These are phyloP conservation scores for Cicer arietinum DNA, from an alignment of 306 rosid species.

Conservation along the genomic window DNA sequence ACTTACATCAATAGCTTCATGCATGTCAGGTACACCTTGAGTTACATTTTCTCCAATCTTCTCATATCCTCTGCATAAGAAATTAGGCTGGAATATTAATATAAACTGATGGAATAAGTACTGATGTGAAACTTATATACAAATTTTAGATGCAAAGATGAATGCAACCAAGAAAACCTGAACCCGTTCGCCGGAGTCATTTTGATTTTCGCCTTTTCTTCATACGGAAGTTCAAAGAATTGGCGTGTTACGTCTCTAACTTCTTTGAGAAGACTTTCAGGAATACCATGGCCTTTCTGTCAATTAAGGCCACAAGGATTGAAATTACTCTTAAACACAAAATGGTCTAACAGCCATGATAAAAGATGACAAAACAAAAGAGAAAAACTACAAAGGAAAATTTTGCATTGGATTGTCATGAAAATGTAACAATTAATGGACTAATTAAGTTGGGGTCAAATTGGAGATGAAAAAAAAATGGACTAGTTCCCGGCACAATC, in stretches of 20 bases:
- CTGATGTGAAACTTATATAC: constrained; percentile 31
- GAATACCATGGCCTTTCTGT: constrained; percentile 87
- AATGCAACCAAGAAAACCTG: constrained; percentile 61
- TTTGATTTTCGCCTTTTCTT: constrained; percentile 81
- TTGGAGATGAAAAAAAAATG: too few species aligned
- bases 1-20: constrained; percentile 95
- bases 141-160: constrained; percentile 5
- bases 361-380: too few species aligned
- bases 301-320: constrained; percentile 26
- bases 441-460: too few species aligned
- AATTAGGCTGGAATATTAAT: constrained; percentile 32
- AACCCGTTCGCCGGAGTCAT: constrained; percentile 68
- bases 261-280: constrained; percentile 66
- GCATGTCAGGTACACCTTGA: constrained; percentile 81
- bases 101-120: constrained; percentile 20
- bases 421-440: too few species aligned
- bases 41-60: constrained; percentile 83
- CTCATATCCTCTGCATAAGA: constrained; percentile 81
- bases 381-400: too few species aligned
- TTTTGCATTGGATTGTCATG: too few species aligned
- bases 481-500: too few species aligned
- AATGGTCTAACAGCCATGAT: too few species aligned
- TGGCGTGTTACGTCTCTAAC: constrained; percentile 60
- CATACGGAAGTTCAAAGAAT: constrained; percentile 77
- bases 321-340: constrained; percentile 3